These are phyloP conservation scores for Rubroboletus pulcherrimus DNA, from an alignment of 768 basidiomycete species.

Conservation along the genomic window DNA sequence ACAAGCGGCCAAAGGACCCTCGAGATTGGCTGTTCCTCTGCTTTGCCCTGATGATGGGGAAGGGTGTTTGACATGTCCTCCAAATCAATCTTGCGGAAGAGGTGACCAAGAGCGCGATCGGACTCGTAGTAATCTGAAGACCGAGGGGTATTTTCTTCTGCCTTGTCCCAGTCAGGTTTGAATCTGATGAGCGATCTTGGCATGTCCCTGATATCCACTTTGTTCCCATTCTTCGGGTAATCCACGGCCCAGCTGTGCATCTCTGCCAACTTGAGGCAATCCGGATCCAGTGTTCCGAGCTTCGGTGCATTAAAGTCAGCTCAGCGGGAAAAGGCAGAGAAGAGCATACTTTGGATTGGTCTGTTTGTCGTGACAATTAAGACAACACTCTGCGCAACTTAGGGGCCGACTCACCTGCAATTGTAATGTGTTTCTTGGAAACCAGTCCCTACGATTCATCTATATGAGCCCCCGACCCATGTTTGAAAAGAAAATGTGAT, in stretches of 20 bases:
- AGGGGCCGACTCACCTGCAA: conserved; percentile 50
- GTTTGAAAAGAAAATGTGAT: neutral
- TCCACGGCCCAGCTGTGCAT: conserved; percentile 68
- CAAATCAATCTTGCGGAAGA: conserved; percentile 62
- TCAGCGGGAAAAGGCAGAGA: neutral
- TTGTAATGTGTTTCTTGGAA: conserved; percentile 62
- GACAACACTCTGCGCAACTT: neutral
- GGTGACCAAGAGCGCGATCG: conserved; percentile 61
- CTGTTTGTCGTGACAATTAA: conserved; percentile 33
- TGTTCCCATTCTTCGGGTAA: conserved; percentile 73
- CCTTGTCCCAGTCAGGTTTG: conserved; percentile 79
- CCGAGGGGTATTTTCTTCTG: conserved; percentile 51
- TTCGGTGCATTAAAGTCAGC: conserved; percentile 24
- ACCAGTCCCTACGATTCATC: conserved; percentile 53
- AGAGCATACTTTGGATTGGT: conserved; percentile 61
- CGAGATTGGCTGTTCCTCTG: conserved; percentile 32
- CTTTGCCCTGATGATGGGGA: conserved; percentile 8
- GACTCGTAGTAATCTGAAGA: conserved; percentile 70
- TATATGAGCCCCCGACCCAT: conserved; percentile 3
- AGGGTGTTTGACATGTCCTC: conserved; percentile 29
- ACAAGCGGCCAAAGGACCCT: conserved; percentile 21
- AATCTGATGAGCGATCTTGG: conserved; percentile 57
- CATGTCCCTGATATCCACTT: conserved; percentile 51
- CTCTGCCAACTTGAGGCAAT: conserved; percentile 56
- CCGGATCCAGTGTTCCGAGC: conserved; percentile 57